Percentiles rank a stretch among this genome's conserved stretches.
phyloP scores from a whole-genome alignment of 257 asterid species.

The Gentiana straminea region DNA sequence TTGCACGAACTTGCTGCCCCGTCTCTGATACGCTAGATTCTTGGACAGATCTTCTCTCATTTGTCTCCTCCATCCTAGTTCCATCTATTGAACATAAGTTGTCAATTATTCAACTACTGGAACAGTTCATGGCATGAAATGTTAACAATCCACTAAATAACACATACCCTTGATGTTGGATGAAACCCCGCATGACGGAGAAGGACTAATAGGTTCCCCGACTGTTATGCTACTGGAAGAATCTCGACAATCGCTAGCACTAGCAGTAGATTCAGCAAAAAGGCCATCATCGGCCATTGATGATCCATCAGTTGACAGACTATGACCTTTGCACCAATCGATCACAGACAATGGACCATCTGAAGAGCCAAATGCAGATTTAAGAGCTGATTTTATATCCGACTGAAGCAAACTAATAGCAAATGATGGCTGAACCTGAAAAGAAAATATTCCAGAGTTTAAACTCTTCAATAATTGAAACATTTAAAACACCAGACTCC shows the following conservation, averaged over 20 bases:
- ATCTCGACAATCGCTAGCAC: conserved; percentile 90
- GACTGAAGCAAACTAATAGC: conserved; percentile 83
- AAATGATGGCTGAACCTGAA: conserved; percentile 90
- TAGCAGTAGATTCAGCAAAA: conserved; percentile 86
- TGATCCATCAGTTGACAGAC: conserved; percentile 49
- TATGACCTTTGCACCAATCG: conserved; percentile 98
- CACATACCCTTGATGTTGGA: conserved; percentile 51
- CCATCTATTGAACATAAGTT: conserved; percentile 45
- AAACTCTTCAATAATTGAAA: too few species aligned
- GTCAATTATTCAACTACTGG: conserved; percentile 13
- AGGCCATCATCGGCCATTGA: conserved; percentile 63
- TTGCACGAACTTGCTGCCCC: conserved; percentile 61
- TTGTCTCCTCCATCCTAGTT: conserved; percentile 54
- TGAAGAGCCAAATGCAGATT: conserved; percentile 80
- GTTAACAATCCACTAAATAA: conserved; percentile 8
- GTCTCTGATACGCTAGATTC: conserved; percentile 44
- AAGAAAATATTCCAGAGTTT: conserved; percentile 8
- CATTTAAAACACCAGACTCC: too few species aligned
- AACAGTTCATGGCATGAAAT: conserved; percentile 5
- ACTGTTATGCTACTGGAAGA: conserved; percentile 70
- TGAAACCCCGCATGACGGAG: conserved; percentile 54
- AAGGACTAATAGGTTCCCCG: conserved; percentile 92
- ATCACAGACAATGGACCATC: conserved; percentile 90
- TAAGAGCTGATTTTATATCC: conserved; percentile 82
- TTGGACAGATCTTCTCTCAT: conserved; percentile 34